Base-by-base conservation (phyloP, 1,139 yeast genomes). In the Lodderomyces orthopsilosis region DNA sequence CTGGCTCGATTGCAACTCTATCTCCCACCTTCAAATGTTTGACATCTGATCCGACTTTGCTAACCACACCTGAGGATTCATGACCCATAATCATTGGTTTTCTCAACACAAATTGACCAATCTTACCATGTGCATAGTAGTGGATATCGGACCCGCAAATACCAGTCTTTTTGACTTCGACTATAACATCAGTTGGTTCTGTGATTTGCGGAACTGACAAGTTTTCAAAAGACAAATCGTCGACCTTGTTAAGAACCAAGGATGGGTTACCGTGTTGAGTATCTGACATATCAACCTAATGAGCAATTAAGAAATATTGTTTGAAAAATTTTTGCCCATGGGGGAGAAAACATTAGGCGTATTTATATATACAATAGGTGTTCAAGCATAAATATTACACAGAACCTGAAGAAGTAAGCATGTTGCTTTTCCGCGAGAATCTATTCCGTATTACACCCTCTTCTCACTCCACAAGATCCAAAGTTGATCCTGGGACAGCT, bases 141-240 rank as follows among this genome's bases (percentile, higher is more conserved):
- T 88, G 95, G 49, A 87, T 85, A 61, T 87, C 95, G 4, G 90
- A 82, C 4, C 96, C 96, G 63, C 96, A 89, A 49, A 89, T 83
- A 41, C 96, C 96, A 0, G 96, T 89, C 41, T 65, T 63, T 59
- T 81, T 82, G 52, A 89, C 85, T 43, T 82, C 83, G 22, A 89
- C 79, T 53, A 85, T 77, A 37, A 89, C 96, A 50, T 80, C 85
- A 53, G 79, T 79, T 37, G 85, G 83, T 49, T 81, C 82, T 8
- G 59, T 57, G 49, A 85, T 67, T 52, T 67, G 66, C 10, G 95
- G 95, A 28, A 80, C 67, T 8, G 85, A 83, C 50, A 81, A 76
- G 42, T 80, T 74, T 63, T 85, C 91, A 51, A 80, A 77, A 27
- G 71, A 65, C 51, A 87, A 85, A 48, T 80, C 80, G 55, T 82